Evolutionary conservation across 1,284 basidiomycete species (phyloP), one percentile per base, ranked within the genome.

Genomic region (Omphalotus olearius): DNA sequence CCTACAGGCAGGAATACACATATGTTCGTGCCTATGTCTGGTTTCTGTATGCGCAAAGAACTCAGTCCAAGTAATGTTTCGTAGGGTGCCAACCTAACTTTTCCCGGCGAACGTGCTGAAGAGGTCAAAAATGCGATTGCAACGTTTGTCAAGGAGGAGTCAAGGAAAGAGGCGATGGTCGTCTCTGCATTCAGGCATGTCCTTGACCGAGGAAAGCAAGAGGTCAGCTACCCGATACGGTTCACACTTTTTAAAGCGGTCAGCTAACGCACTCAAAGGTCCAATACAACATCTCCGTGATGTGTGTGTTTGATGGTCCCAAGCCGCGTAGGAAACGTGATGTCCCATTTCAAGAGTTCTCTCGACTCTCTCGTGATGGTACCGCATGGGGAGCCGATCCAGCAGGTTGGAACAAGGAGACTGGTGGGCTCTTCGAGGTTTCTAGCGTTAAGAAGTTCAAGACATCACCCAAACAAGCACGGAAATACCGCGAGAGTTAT

Each of bases 131-230:
- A 9, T 9, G 52, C 54, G 14, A 41, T 61, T 7, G 9, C 35
- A 5, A 43, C 44, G 2, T 55, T 59, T 25, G 39, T 45, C 10
- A 4, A 51, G 17, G 28, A 45, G 13, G 28, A 50, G 17, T 48
- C 54, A 33, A 52, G 53, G 26, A 25, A 35, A 25, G 58, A 51
- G 30, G 51, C 56, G n/a, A 47, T 53, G 4, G 41, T 62, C n/a
- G 55, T 53, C 18, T 53, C 52, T 38, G 47, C 55, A 2, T 62
- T 57, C 39, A 53, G 53, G 35, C 40, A 62, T 38, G 36, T 42
- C 16, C 47, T 25, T 7, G 38, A 18, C 20, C 10, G 16, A 17
- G 40, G 40, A 45, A 26, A 44, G 26, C 9, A 25, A 6, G 45
- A 42, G 14, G 38, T 42, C 4, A 39, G 26, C 26, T 10, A 4